Evolutionary conservation across 176 grass and related monocot species (phyloP), one percentile per base, ranked within the genome.

Genomic region (Oropetium thomaeum): DNA sequence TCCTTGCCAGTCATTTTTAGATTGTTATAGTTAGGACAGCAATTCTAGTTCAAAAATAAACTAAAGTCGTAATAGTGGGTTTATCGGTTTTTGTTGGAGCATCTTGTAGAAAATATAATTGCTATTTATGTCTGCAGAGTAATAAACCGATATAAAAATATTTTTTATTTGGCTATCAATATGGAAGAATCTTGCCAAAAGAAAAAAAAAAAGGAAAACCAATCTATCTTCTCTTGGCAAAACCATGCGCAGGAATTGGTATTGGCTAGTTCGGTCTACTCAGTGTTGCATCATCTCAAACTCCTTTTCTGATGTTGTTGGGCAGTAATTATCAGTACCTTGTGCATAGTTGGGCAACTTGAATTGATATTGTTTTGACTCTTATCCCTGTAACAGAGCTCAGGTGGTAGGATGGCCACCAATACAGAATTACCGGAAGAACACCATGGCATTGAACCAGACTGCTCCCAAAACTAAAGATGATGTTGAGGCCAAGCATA

Each of bases 341-440:
- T 51, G 7, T 74, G 40, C 66, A 15, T 44, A 23, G 13, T 37
- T 15, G 58, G 58, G 27, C 27, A 54, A 58, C n/a, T 23, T 59
- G 7, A 14, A 39, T 48, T 39, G 20, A 30, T 79, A 74, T 47
- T n/a, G 33, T 42, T 78, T 73, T 84, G 74, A 76, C 13, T 66
- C 15, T 65, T 42, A 19, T 54, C 12, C 37, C 41, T 48, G 62
- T 81, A 67, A 84, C 85, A 96, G 89, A 58, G 84, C 89, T 44
- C 92, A 92, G 37, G 89, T 92, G 25, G 92, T 96, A 41, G 92
- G 92, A 89, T 96, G 92, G 92, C 92, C 92, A 38, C 92, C 92
- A 69, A 89, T 92, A 48, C 86, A 78, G 63, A 96, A 65, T 61
- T 92, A 89, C 86, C 53, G 92, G 73, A 96, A 92, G 81, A 89